Evolutionary conservation across 352 stramenopile species (phyloP), one percentile per base, ranked within the genome.

Genomic region (Phytophthora pinifolia): DNA sequence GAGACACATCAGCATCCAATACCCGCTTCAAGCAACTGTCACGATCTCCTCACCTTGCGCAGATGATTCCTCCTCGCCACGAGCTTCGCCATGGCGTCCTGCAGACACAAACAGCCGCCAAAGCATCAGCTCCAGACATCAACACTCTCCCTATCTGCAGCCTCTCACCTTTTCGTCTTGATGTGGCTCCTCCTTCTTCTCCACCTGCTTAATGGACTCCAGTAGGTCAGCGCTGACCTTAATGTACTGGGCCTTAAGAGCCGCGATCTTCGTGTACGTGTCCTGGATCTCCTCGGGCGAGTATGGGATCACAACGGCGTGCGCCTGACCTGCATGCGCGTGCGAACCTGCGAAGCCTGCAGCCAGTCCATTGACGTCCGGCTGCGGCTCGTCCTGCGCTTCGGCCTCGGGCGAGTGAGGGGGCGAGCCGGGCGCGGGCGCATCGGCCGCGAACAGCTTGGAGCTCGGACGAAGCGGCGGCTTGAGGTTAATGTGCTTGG

Each of bases 401-500:
- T 79, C 44, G 33, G 65, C 25, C 53, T 80, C 47, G 22, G 65
- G 58, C 33, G 76, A 74, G 25, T 41, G 57, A 18, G 57, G 53
- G 14, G 68, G 69, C 29, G 69, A 76, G 14, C 63, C 27, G 9
- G 59, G 48, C 18, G 34, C 34, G 29, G 52, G 46, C 18, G 65
- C 66, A 32, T 89, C 76, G 7, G 72, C 52, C n/a, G 78, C 70
- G 56, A 92, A 94, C 34, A 92, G 65, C 48, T 78, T 84, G 35
- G 81, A 90, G 55, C 76, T 94, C 25, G 82, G 77, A 47, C 88
- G 83, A 1, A 94, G 76, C 25, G 83, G 83, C 18, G 82, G 79
- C 65, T 89, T 92, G 17, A 92, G 69, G 59, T 94, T 94, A 65
- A 92, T 83, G 63, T 92, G 66, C 62, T 89, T 89, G 54, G 73